Evolutionary conservation across 139 green algal species (phyloP), one percentile per base, ranked within the genome.

Genomic region (Yamagishiella unicocca): DNA sequence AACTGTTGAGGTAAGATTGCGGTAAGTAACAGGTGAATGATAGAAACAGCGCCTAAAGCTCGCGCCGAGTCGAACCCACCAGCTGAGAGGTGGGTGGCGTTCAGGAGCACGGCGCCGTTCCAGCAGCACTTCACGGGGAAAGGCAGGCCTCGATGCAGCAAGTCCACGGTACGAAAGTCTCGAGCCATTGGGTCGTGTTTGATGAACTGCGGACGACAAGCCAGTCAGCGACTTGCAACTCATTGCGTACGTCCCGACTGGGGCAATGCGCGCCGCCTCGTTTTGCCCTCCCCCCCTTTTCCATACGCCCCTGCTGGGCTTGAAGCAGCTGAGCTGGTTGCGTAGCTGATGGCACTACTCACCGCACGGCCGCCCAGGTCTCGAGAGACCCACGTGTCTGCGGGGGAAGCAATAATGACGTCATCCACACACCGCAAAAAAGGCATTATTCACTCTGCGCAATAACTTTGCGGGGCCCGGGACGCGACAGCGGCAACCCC

Each of bases 171-270:
- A 21, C 72, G 72, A 8, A 9, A 24, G 25, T 62, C 72, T 29
- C 72, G 72, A 27, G 72, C 72, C 27, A 80, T 42, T 27, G 72
- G 72, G 72, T 80, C 72, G 72, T 80, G 72, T 43, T 80, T 80
- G 72, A 80, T 62, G 72, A 80, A 80, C 72, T 80, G 43, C n/a
- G 64, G n/a, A n/a, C n/a, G n/a, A n/a, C n/a, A n/a, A n/a, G n/a
- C n/a, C n/a, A n/a, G n/a, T n/a, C n/a, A n/a, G n/a, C n/a, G n/a
- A n/a, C n/a, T n/a, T n/a, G n/a, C n/a, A n/a, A n/a, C n/a, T n/a
- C n/a, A n/a, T n/a, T n/a, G n/a, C n/a, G n/a, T n/a, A n/a, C n/a
- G n/a, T n/a, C n/a, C n/a, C n/a, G n/a, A n/a, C n/a, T n/a, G n/a
- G n/a, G n/a, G n/a, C n/a, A n/a, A n/a, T n/a, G n/a, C n/a, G n/a